Percentiles rank a stretch among this genome's conserved stretches.
Conservation (phyloP, 1,139 yeast genomes). For the Suhomyces bolitotheri region DNA sequence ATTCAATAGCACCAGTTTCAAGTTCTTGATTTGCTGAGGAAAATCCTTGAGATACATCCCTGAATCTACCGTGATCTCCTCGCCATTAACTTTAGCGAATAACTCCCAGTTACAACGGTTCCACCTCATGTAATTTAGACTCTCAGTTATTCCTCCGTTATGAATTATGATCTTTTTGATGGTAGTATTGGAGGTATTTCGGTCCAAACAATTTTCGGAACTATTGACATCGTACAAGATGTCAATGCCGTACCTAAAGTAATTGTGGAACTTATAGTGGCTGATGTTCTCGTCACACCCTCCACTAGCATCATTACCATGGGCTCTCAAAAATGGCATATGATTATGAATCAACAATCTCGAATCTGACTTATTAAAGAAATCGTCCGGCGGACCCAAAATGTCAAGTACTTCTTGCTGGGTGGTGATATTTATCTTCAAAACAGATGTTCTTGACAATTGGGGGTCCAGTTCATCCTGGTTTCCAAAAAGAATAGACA, state of each 20-base stretch:
- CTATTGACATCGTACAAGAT: slow-evolving; percentile 46
- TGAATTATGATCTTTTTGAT: slow-evolving; percentile 50
- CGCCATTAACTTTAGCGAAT: slow-evolving; percentile 6
- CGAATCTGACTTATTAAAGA: slow-evolving; percentile 49
- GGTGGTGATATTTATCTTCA: slow-evolving; percentile 41
- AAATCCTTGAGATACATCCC: slow-evolving; percentile 38
- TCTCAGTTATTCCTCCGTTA: slow-evolving; percentile 50
- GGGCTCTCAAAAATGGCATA: slow-evolving; percentile 6
- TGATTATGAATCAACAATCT: slow-evolving; percentile 41
- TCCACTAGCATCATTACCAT: slow-evolving; percentile 2
- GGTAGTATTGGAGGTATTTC: slow-evolving; percentile 24
- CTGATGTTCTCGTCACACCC: slow-evolving; percentile 18
- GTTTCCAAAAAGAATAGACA: slow-evolving; percentile 1
- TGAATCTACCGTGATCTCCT: slow-evolving; percentile 23
- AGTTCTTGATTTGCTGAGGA: slow-evolving; percentile 22
- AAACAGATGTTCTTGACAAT: background rate
- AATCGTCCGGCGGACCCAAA: slow-evolving; percentile 61
- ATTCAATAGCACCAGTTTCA: slow-evolving; percentile 48
- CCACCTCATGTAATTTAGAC: slow-evolving; percentile 52
- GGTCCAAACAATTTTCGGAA: slow-evolving; percentile 15
- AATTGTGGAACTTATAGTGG: slow-evolving; percentile 52
- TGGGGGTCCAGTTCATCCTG: background rate
- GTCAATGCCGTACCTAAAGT: slow-evolving; percentile 55
- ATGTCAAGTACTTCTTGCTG: slow-evolving; percentile 50
- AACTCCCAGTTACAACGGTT: slow-evolving; percentile 46